These are phyloP conservation scores for Globisporangium megalacanthum DNA, from an alignment of 352 stramenopile genomes.

Conservation along the genomic window DNA sequence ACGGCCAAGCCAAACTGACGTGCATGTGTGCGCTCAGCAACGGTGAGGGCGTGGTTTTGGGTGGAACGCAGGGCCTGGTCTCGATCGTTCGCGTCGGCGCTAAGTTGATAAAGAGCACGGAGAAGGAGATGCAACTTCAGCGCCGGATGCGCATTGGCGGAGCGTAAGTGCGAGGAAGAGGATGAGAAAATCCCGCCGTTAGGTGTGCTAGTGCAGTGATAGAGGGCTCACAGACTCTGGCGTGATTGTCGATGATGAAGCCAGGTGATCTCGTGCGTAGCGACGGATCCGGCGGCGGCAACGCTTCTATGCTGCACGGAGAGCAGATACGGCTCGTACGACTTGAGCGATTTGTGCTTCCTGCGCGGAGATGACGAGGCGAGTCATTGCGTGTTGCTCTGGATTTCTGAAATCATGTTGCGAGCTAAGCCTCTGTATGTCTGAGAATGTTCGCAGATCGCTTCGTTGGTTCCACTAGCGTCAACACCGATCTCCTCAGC, in stretches of 20 bases:
- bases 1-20: constrained; percentile 31
- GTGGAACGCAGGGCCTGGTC: constrained; percentile 47
- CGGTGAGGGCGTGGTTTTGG: constrained; percentile 52
- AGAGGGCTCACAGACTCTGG: background rate
- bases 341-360: constrained; percentile 66
- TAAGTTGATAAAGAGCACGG: constrained; percentile 45
- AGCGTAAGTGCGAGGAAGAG: constrained; percentile 22
- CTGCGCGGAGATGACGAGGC: constrained; percentile 64
- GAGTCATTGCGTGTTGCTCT: background rate
- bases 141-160: constrained; percentile 47
- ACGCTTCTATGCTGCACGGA: constrained; percentile 63
- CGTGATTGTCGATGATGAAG: constrained; percentile 15
- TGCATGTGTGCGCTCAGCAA: constrained; percentile 40
- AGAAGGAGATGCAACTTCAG: constrained; percentile 70
- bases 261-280: constrained; percentile 35
- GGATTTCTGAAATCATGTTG: too few relatives aligned
- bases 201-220: background rate
- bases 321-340: constrained; percentile 52
- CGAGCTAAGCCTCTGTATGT: too few relatives aligned
- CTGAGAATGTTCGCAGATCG: constrained; percentile 13
- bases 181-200: background rate
- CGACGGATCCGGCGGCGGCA: constrained; percentile 39
- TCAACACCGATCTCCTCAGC: constrained; percentile 38
- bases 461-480: constrained; percentile 33
- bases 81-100: constrained; percentile 48